phyloP scores from a whole-genome alignment of 108 stramenopile species.

The Fistulifera pelliculosa region DNA sequence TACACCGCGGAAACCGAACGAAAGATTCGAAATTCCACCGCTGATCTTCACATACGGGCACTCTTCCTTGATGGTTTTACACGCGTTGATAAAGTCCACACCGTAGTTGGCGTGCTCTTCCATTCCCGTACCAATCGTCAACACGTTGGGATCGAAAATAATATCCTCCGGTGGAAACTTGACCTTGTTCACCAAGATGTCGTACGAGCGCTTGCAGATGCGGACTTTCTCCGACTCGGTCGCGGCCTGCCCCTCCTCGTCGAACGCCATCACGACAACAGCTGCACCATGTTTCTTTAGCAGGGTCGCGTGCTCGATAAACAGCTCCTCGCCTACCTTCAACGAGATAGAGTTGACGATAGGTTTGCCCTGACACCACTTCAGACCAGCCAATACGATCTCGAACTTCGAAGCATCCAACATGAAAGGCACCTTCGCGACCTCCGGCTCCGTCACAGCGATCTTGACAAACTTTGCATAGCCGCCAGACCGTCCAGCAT shows the following conservation, averaged over 20 bases:
- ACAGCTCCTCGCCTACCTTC: slow-evolving; percentile 94
- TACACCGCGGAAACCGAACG: slow-evolving; percentile 91
- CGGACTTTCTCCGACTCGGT: slow-evolving; percentile 86
- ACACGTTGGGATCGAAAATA: slow-evolving; percentile 94
- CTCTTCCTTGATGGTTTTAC: slow-evolving; percentile 82
- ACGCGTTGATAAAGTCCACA: slow-evolving; percentile 93
- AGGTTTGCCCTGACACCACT: slow-evolving; percentile 96
- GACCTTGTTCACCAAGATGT: slow-evolving; percentile 87
- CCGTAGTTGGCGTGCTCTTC: slow-evolving; percentile 94
- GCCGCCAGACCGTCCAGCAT: slow-evolving; percentile 95
- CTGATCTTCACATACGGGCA: slow-evolving; percentile 92
- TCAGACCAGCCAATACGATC: slow-evolving; percentile 90
- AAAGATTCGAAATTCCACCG: slow-evolving; percentile 94
- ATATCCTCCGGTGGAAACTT: slow-evolving; percentile 95
- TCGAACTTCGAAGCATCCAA: slow-evolving; percentile 98
- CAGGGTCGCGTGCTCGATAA: slow-evolving; percentile 89
- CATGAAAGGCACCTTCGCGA: slow-evolving; percentile 97
- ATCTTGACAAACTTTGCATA: slow-evolving; percentile 99
- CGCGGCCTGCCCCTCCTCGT: slow-evolving; percentile 95
- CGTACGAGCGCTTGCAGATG: slow-evolving; percentile 96
- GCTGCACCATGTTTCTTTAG: slow-evolving; percentile 92
- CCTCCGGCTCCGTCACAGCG: slow-evolving; percentile 95
- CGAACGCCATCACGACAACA: slow-evolving; percentile 98
- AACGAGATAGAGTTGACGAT: slow-evolving; percentile 93
- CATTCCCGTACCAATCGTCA: slow-evolving; percentile 95